Evolutionary conservation across 169 alveolate genomes (phyloP).

Genomic region (Gregarina niphandrodes): DNA sequence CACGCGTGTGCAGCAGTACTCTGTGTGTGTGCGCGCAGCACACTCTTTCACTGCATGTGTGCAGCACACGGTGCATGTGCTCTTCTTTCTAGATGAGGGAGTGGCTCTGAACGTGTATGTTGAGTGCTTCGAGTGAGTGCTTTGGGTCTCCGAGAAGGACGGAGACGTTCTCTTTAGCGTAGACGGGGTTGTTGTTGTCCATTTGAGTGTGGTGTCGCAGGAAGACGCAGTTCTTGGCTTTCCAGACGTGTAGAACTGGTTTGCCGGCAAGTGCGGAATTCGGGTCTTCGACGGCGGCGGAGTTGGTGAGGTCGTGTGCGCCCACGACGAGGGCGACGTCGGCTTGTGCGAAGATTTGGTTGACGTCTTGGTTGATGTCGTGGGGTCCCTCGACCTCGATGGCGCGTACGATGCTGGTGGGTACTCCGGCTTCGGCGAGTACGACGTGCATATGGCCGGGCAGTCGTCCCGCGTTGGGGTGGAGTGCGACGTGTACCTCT

Average conservation of each 20-base stretch:
- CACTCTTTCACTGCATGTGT: too few relatives aligned
- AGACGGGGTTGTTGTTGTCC: too few relatives aligned
- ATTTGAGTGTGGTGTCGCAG: too few relatives aligned
- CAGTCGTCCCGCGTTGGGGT: conserved; percentile 77
- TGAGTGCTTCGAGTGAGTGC: conserved; percentile 19
- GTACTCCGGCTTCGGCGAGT: conserved; percentile 66
- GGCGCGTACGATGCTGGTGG: conserved; percentile 48
- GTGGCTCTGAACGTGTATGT: too few relatives aligned
- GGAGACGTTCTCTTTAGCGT: conserved; percentile 27
- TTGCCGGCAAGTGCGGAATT: conserved; percentile 50
- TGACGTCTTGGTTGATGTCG: too few relatives aligned
- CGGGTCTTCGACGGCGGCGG: conserved; percentile 41
- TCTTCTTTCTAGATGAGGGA: too few relatives aligned
- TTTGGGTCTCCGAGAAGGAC: conserved; percentile 63
- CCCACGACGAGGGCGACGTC: conserved; percentile 51
- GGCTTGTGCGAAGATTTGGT: conserved; percentile 27
- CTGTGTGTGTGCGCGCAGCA: too few relatives aligned
- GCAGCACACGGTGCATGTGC: too few relatives aligned
- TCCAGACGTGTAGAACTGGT: conserved; percentile 71
- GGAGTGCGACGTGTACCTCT: conserved; percentile 56
- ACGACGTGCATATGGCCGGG: conserved; percentile 71
- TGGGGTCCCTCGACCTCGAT: too few relatives aligned
- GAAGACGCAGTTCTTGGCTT: too few relatives aligned
- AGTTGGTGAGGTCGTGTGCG: conserved; percentile 68
- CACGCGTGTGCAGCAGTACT: too few relatives aligned